phyloP scores from a whole-genome alignment of 352 stramenopile genomes.

The Nothophytophthora sp. region DNA sequence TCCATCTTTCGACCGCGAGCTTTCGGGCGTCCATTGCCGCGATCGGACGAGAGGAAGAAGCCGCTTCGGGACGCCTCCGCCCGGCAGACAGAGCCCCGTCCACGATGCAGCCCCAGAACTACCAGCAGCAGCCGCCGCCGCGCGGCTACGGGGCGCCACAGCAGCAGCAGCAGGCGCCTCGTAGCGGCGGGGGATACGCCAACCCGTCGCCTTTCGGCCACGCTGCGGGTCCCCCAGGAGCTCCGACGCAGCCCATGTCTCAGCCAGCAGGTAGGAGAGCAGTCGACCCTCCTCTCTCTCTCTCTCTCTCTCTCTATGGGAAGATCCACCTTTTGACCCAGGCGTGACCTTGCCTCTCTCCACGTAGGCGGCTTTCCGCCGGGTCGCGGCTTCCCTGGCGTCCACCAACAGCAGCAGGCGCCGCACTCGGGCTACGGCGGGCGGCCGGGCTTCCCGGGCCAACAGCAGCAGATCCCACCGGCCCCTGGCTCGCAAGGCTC shows the following conservation, averaged over 20 bases:
- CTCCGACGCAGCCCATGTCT: conserved; percentile 25
- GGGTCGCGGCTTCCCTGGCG: conserved; percentile 15
- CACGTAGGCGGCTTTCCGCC: conserved; percentile 19
- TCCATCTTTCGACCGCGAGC: too few species aligned
- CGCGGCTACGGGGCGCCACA: conserved; percentile 32
- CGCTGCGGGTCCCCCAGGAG: conserved; percentile 5
- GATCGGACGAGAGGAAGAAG: background rate
- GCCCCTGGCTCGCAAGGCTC: conserved; percentile 4
- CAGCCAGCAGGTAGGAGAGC: conserved; percentile 22
- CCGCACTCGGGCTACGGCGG: conserved; percentile 28
- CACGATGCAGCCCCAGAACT: conserved; percentile 45
- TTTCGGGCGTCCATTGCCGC: too few species aligned
- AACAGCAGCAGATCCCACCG: conserved; percentile 6
- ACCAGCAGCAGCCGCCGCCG: conserved; percentile 27
- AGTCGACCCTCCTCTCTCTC: background rate
- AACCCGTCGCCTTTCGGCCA: conserved; percentile 1
- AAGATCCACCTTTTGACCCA: background rate
- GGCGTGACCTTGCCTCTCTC: background rate
- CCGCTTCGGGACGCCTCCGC: background rate
- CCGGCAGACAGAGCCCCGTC: conserved; percentile 1
- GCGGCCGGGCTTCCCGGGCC: conserved; percentile 19
- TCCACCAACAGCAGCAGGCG: conserved; percentile 18
- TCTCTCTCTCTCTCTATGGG: background rate
- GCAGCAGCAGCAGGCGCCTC: conserved; percentile 34
- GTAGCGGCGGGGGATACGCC: conserved; percentile 25